Evolutionary conservation across 768 basidiomycete species (phyloP), one percentile per base, ranked within the genome.

Genomic region (Hemileccinum rubropunctum): DNA sequence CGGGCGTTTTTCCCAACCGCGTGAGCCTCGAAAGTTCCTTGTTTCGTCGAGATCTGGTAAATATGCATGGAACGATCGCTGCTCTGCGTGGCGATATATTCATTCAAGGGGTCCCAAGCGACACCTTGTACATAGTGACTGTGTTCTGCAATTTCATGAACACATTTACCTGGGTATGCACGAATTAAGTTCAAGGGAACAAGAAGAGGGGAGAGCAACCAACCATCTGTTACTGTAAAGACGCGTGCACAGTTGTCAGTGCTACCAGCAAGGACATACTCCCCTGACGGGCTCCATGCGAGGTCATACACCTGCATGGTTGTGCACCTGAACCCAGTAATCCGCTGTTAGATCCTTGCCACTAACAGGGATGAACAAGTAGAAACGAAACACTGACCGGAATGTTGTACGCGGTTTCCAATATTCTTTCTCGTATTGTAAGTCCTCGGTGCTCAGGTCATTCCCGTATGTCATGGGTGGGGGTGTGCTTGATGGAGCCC

Each of bases 121-220:
- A 98, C 97, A 9, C 97, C 97, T 73, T 99, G 97, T 0, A 99
- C 97, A 64, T 91, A 98, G 68, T 98, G 95, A 30, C 80, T 83
- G 68, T 99, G 97, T 61, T 98, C 95, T 1, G 91, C 87, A 52
- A 95, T 88, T 66, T 94, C 91, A 58, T 84, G 82, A 12, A 97
- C 78, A 61, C 89, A 90, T 75, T 88, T 86, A 26, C 92, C 92
- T 92, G 61, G 6, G 6, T 7, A 23, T 35, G 20, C 35, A 34
- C 5, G 12, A 44, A 42, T 42, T 28, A 38, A 51, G 34, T 33
- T 30, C 23, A 27, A 7, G 44, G n/a, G 11, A 38, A 18, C 44
- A 42, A 37, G 36, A 2, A 43, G 32, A 42, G 20, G 12, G 45
- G 42, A 43, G 38, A 42, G 18, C 20, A 62, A 45, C 4, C 78